Conservation (phyloP, 345 rosid genomes). For the Linum tenue region DNA sequence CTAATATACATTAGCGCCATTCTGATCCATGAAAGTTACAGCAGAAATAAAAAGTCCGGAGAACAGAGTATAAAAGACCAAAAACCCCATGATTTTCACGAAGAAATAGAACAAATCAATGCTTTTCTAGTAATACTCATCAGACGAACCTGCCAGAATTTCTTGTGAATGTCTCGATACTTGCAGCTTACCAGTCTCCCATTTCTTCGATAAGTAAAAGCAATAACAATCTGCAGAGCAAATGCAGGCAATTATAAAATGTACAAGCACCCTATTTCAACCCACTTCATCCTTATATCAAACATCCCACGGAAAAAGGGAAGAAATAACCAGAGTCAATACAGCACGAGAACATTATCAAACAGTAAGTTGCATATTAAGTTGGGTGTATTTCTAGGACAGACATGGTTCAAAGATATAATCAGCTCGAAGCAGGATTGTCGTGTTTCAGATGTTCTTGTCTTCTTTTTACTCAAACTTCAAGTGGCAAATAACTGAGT, state of each 20-base stretch:
- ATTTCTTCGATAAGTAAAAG: slow-evolving; percentile 70
- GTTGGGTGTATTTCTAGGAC: too few relatives aligned
- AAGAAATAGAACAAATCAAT: neutral
- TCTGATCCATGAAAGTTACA: too few relatives aligned
- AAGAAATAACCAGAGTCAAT: neutral
- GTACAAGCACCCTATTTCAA: neutral
- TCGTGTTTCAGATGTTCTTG: neutral
- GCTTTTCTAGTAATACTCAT: slow-evolving; percentile 3
- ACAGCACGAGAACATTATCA: neutral
- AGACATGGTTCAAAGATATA: too few relatives aligned
- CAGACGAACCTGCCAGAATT: slow-evolving; percentile 67
- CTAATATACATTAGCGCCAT: too few relatives aligned
- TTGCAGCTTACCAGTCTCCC: slow-evolving; percentile 77
- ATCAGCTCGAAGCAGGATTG: neutral
- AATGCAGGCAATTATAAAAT: slow-evolving; percentile 14
- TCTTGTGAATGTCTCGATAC: slow-evolving; percentile 68
- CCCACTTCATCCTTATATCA: neutral
- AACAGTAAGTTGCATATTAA: neutral
- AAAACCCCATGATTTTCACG: too few relatives aligned
- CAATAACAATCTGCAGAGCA: slow-evolving; percentile 62
- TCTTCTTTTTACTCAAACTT: neutral
- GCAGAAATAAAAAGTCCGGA: too few relatives aligned
- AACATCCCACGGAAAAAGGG: neutral
- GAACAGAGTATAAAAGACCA: too few relatives aligned
- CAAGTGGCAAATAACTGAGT: neutral